Evolutionary conservation across 2,329 filamentous ascomycete species (phyloP).

Genomic region (Colletotrichum kahawae): DNA sequence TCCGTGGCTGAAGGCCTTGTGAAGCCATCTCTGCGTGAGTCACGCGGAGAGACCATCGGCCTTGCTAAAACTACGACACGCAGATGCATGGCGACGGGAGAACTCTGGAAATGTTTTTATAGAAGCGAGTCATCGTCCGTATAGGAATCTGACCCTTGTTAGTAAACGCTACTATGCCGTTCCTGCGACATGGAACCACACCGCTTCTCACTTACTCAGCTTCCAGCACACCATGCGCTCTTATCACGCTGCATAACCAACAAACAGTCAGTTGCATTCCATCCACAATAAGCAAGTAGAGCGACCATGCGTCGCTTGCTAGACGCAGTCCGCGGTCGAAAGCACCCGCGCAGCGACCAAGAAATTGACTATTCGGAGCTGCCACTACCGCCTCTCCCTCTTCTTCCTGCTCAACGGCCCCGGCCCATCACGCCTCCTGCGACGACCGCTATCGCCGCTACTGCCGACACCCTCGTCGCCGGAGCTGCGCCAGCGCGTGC

Average conservation of each 20-base stretch:
- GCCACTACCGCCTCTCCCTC: not conserved
- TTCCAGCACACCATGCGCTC: not conserved
- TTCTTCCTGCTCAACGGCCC: not conserved
- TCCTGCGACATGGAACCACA: not conserved
- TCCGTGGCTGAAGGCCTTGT: not conserved
- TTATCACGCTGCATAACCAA: not conserved
- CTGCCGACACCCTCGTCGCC: not conserved
- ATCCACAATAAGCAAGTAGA: not conserved
- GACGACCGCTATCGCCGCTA: not conserved
- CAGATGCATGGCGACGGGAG: not conserved
- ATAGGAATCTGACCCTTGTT: not conserved
- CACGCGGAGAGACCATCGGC: not conserved
- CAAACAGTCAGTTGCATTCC: conserved; percentile 2
- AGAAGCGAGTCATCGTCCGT: not conserved
- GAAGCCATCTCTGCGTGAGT: not conserved
- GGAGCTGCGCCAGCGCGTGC: conserved; percentile 37
- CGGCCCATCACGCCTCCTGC: not conserved
- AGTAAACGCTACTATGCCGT: not conserved
- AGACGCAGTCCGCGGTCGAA: not conserved
- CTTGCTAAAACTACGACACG: not conserved
- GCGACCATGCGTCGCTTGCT: not conserved
- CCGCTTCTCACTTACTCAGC: not conserved
- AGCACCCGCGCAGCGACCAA: not conserved
- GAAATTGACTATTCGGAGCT: not conserved
- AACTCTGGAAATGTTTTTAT: not conserved